Evolutionary conservation across 768 basidiomycete genomes (phyloP).

Genomic region (Amanita inopinata): DNA sequence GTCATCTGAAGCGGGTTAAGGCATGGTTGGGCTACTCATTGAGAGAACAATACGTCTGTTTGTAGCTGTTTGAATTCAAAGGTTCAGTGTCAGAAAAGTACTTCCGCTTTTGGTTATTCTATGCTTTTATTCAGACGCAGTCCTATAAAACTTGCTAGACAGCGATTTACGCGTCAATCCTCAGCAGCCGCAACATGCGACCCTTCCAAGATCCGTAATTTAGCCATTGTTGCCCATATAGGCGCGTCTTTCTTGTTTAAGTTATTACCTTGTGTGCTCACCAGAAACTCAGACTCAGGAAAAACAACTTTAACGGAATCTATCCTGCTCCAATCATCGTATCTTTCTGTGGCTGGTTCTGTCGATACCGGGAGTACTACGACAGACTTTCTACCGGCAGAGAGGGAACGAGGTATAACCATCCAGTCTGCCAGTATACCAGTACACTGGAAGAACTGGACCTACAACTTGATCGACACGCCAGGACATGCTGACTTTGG

Average conservation of each 20-base stretch:
- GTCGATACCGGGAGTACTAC: conserved; percentile 88
- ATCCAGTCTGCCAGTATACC: conserved; percentile 91
- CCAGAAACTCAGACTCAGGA: conserved; percentile 54
- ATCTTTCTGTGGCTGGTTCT: conserved; percentile 64
- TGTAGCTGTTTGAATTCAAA: no score
- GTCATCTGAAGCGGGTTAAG: no score
- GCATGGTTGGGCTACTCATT: no score
- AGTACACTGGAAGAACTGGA: conserved; percentile 77
- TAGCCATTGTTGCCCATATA: conserved; percentile 86
- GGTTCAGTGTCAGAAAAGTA: no score
- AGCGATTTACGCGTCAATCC: conserved; percentile 17
- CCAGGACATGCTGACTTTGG: conserved; percentile 93
- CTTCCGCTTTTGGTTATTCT: not conserved
- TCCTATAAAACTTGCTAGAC: conserved; percentile 2
- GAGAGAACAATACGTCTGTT: no score
- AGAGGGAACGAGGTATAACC: conserved; percentile 85
- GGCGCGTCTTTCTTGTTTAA: conserved; percentile 33
- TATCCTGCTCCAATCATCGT: conserved; percentile 66
- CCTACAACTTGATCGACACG: conserved; percentile 82
- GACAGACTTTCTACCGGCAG: conserved; percentile 83
- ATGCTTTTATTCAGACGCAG: not conserved
- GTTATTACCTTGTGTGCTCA: conserved; percentile 8
- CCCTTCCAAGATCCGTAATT: conserved; percentile 51
- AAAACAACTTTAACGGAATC: conserved; percentile 89
- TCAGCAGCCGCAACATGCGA: conserved; percentile 23